Base-by-base conservation (phyloP, 2,329 filamentous ascomycete genomes). In the Colletotrichum tropicale region DNA sequence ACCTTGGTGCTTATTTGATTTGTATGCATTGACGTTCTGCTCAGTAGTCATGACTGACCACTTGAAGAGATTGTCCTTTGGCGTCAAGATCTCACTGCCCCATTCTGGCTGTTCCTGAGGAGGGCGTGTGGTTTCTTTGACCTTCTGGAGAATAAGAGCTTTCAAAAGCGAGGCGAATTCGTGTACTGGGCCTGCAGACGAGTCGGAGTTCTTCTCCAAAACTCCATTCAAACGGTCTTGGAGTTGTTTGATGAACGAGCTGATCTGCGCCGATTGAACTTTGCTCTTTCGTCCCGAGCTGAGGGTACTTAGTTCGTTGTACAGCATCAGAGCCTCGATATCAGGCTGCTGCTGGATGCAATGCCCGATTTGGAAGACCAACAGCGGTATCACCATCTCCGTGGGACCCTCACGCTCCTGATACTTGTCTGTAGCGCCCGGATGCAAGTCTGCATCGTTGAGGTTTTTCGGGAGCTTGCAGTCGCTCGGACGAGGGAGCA, bases 381-480 rank as follows among this genome's bases (percentile, higher is more conserved):
- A 81, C 18, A 92, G 79, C 71, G 87, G 87, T 78, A 92, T 93
- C 6, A 92, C 83, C 88, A 92, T 91, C 78, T 93, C 91, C 0
- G 90, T 93, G 4, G 90, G 86, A 2, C 88, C 89, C 6, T 80
- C 80, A 72, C 90, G 88, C 3, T 87, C 82, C 7, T 83, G 81
- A 0, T 90, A 90, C 1, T 86, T 80, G 61, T 90, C 89, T 78
- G 90, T 92, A 77, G 90, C 89, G 67, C 92, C 86, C 2, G 88
- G 78, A 77, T 91, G 87, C 6, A 93, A 83, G 78, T 93, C 91
- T 13, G 89, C 87, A 79, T 93, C 91, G 80, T 92, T 92, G 78
- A 92, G 87, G 78, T 93, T 93, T 65, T 91, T 86, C 1, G 91
- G 91, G 28, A 91, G 83, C 76, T 86, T 88, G 82, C 89, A 91